Evolutionary conservation across 768 basidiomycete species (phyloP).

Genomic region (Austroboletus eburneus): DNA sequence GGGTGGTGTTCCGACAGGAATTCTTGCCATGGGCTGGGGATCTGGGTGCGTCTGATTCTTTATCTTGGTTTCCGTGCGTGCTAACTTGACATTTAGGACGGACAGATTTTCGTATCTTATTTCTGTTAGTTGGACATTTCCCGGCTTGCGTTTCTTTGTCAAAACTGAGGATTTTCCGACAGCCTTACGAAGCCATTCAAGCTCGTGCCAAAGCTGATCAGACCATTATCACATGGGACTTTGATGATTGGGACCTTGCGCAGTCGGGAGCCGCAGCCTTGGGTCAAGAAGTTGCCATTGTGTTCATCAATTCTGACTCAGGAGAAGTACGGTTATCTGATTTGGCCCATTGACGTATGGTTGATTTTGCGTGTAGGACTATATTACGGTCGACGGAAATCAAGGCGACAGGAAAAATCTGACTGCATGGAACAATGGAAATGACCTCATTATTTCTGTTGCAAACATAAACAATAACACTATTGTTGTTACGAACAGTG

Average conservation of each 20-base stretch:
- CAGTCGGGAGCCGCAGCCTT: conserved; percentile 46
- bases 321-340: conserved; percentile 51
- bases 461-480: conserved; percentile 72
- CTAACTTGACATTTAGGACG: conserved; percentile 38
- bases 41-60: conserved; percentile 46
- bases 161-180: too few species aligned
- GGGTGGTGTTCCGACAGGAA: conserved; percentile 56
- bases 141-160: too few species aligned
- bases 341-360: not conserved
- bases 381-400: conserved; percentile 57
- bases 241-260: conserved; percentile 63
- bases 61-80: not conserved
- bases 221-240: conserved; percentile 61
- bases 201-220: conserved; percentile 60
- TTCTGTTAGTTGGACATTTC: conserved; percentile 42
- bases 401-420: conserved; percentile 36
- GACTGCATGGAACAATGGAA: conserved; percentile 36
- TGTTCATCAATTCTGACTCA: conserved; percentile 80
- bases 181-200: conserved; percentile 84
- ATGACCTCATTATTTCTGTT: conserved; percentile 45
- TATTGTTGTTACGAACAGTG: conserved; percentile 74
- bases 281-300: conserved; percentile 61
- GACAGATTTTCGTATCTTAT: conserved; percentile 75
- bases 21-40: conserved; percentile 92
- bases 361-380: conserved; percentile 31